Evolutionary conservation across 306 rosid genomes (phyloP), one percentile per base, ranked within the genome.

Genomic region (Begonia fuchsioides): DNA sequence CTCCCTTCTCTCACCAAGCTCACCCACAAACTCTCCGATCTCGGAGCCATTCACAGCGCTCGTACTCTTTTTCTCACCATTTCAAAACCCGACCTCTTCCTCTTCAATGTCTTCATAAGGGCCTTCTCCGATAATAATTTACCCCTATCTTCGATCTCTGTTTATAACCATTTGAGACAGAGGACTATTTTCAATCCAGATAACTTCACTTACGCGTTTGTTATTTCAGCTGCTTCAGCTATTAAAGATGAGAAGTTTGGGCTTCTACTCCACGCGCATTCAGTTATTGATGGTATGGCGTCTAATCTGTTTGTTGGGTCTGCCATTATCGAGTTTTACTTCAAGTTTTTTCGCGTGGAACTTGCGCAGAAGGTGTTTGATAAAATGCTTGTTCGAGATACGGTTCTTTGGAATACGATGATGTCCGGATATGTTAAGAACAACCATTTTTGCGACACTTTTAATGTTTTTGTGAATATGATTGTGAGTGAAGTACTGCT

Each of bases 281-380:
- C 85, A 3, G 10, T 79, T 18, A 32, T 85, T 45, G 96, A 82
- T 50, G 98, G 96, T 49, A 57, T 67, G 6, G 76, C 70, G 4
- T 68, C 66, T 20, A 65, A 71, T 26, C 50, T 77, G 43, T 90
- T 58, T 47, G 94, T 85, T 9, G 95, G 79, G 38, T 90, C 95
- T 0, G 73, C 78, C 0, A 54, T 67, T 17, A 94, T 85, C 10
- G 95, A 73, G 44, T 26, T 90, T 9, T 79, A 79, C 58, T 75
- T 57, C 4, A 85, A 77, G 61, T 75, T 75, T 71, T 75, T 68
- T 0, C 67, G 70, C 12, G 76, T 78, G 32, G 83, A 53, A 43
- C 18, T 52, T 2, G 95, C 94, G n/a, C 65, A 68, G 64, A 85
- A 76, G 68, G 81, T 90, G 79, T 90, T 90, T 51, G 95, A 81